Conservation (phyloP, 1,284 basidiomycete genomes). For the Crucibulum parvulum region DNA sequence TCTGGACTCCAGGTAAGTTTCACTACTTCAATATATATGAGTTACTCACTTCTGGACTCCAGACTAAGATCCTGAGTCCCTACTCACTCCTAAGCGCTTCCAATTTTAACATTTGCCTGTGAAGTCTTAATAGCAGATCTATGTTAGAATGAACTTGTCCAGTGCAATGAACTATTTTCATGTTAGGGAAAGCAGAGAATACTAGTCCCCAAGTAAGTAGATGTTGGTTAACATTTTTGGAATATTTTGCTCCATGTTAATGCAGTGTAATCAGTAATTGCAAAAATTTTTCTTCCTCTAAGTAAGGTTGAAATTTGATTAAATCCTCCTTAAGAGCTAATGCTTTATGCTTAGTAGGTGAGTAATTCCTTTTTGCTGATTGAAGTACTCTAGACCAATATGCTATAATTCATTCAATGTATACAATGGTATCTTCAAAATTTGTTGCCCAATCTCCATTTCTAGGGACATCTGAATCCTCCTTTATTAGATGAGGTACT, state of each 20-base stretch:
- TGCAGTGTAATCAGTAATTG: conserved; percentile 39
- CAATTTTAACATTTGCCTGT: no score
- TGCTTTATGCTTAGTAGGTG: conserved; percentile 42
- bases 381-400: conserved; percentile 41
- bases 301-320: conserved; percentile 37
- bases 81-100: no score
- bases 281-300: conserved; percentile 33
- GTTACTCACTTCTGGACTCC: no score
- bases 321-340: conserved; percentile 38
- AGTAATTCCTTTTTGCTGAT: conserved; percentile 38
- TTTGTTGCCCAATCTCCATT: conserved; percentile 21
- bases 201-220: conserved; percentile 35
- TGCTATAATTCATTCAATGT: conserved; percentile 37
- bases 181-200: conserved; percentile 31
- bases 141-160: conserved; percentile 42
- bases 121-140: no score
- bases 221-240: conserved; percentile 2
- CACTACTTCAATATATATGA: no score
- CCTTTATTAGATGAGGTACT: conserved; percentile 4
- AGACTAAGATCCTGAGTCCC: no score
- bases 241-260: conserved; percentile 39
- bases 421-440: conserved; percentile 37
- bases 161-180: conserved; percentile 40
- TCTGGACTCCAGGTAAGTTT: no score
- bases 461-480: conserved; percentile 9